Evolutionary conservation across 768 basidiomycete genomes (phyloP).

Genomic region (Clitopilus passeckerianus): DNA sequence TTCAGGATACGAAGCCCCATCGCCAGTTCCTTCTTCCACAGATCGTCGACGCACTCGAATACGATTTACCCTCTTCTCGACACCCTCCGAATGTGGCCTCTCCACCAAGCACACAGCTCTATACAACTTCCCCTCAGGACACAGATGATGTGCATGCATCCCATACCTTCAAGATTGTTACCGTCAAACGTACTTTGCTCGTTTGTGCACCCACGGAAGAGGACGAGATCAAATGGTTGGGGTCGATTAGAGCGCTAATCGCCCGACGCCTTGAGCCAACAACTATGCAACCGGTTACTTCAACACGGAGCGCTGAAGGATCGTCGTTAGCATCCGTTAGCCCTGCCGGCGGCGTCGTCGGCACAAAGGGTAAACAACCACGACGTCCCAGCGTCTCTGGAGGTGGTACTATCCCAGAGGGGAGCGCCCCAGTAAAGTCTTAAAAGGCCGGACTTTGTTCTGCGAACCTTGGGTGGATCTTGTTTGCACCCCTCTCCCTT

Average conservation of each 20-base stretch:
- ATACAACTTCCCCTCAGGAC: conserved; percentile 26
- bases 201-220: conserved; percentile 95
- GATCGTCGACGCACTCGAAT: conserved; percentile 91
- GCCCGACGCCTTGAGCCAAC: conserved; percentile 54
- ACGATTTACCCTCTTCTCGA: conserved; percentile 56
- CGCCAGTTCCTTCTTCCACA: conserved; percentile 79
- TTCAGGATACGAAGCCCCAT: conserved; percentile 85
- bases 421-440: conserved; percentile 13
- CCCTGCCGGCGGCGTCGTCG: conserved; percentile 21
- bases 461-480: conserved; percentile 1
- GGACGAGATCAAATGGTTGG: conserved; percentile 98
- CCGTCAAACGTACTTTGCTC: conserved; percentile 84
- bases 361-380: conserved; percentile 42
- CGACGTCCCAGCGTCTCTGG: conserved; percentile 44
- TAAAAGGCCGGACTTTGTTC: conserved; percentile 7
- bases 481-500: not conserved
- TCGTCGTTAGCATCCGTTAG: conserved; percentile 5
- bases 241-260: conserved; percentile 89
- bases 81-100: conserved; percentile 32
- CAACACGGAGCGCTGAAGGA: conserved; percentile 11
- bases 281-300: conserved; percentile 15
- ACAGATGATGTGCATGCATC: conserved; percentile 38
- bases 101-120: conserved; percentile 28
- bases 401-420: conserved; percentile 14
- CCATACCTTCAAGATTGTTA: conserved; percentile 93